Evolutionary conservation across 441 rosid genomes (phyloP).

Genomic region (Euphorbia schlechtendalii): DNA sequence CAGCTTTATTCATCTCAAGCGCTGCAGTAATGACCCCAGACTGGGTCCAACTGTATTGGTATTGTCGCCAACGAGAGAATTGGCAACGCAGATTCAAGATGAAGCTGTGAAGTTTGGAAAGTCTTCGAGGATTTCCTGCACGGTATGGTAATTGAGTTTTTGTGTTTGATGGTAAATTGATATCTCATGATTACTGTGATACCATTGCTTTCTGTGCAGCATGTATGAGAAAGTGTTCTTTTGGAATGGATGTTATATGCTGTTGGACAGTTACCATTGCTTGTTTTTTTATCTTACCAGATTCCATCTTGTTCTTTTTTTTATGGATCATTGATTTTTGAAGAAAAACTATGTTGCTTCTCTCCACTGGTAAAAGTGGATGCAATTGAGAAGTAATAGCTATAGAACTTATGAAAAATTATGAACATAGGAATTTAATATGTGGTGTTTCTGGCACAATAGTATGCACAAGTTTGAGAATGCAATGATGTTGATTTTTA

Average conservation of each 20-base stretch:
- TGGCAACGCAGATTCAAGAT: constrained; percentile 94
- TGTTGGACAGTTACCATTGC: background rate
- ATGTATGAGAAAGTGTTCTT: background rate
- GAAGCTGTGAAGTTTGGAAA: constrained; percentile 93
- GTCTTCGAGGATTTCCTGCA: constrained; percentile 83
- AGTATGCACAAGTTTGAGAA: background rate
- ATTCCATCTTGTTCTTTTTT: background rate
- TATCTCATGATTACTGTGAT: background rate
- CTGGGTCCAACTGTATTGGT: constrained; percentile 95
- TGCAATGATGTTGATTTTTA: background rate
- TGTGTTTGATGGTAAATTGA: background rate
- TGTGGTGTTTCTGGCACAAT: background rate
- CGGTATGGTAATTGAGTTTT: constrained; percentile 39
- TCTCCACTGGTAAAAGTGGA: background rate
- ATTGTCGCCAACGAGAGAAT: constrained; percentile 94
- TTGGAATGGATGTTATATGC: background rate
- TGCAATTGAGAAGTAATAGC: background rate
- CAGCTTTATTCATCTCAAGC: constrained; percentile 77
- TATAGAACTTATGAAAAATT: background rate
- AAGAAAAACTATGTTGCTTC: background rate
- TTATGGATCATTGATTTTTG: background rate
- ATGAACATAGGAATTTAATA: background rate
- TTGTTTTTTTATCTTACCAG: background rate
- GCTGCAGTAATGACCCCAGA: constrained; percentile 50
- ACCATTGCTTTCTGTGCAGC: background rate